phyloP scores from a whole-genome alignment of 202 grass and related monocot species.

The Panicum virgatum region DNA sequence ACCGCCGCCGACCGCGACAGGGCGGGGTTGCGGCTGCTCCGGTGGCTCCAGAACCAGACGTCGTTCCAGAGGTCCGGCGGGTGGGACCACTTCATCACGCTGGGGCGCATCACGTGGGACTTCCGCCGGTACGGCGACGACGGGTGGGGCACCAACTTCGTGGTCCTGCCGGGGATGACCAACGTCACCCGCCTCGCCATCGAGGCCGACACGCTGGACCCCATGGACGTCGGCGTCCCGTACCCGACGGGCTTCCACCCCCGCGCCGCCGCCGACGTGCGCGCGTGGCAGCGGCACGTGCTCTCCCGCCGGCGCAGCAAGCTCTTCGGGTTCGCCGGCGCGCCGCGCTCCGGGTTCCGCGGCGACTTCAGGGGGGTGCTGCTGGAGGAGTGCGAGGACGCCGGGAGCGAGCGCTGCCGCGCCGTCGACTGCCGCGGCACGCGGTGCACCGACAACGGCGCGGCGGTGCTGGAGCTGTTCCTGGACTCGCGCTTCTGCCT shows the following conservation, averaged over 20 bases:
- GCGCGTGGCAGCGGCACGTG: constrained; percentile 68
- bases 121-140: constrained; percentile 61
- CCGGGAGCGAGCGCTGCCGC: constrained; percentile 53
- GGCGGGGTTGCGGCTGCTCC: constrained; percentile 52
- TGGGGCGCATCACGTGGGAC: constrained; percentile 94
- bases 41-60: constrained; percentile 64
- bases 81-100: constrained; percentile 77
- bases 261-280: constrained; percentile 49
- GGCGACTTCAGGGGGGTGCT: constrained; percentile 77
- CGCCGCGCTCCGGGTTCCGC: constrained; percentile 53
- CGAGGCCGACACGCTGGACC: constrained; percentile 57
- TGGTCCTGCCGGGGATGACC: constrained; percentile 58
- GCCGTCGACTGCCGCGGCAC: constrained; percentile 60
- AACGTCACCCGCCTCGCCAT: constrained; percentile 81
- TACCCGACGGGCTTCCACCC: constrained; percentile 93
- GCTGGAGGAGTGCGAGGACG: constrained; percentile 66
- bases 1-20: constrained; percentile 58
- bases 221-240: constrained; percentile 69
- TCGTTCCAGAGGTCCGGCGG: constrained; percentile 61
- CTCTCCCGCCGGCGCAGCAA: constrained; percentile 40
- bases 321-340: constrained; percentile 79
- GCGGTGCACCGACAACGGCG: constrained; percentile 62
- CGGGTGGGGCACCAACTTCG: constrained; percentile 79
- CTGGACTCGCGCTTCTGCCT: constrained; percentile 83
- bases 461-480: constrained; percentile 60